Percentiles rank a stretch among this genome's conserved stretches.
Evolutionary conservation across 1,139 yeast species (phyloP).

Genomic region (Suhomyces kunorum): DNA sequence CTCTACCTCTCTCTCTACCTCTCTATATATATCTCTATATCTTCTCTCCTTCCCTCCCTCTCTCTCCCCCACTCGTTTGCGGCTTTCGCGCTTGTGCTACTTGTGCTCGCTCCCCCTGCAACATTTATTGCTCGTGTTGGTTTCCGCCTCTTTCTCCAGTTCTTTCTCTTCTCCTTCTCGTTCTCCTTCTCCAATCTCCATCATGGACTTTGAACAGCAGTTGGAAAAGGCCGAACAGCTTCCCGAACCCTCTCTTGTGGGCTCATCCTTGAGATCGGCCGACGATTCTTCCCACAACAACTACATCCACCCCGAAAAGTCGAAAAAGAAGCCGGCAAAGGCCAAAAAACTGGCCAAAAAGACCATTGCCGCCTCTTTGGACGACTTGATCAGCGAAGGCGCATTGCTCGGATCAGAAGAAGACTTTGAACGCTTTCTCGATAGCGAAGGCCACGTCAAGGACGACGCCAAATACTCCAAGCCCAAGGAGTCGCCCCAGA

Average conservation of each 20-base stretch:
- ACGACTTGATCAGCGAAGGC: conserved; percentile 60
- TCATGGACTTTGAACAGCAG: conserved; percentile 58
- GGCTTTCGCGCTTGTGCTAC: not conserved
- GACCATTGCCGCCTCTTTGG: conserved; percentile 49
- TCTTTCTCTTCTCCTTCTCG: not conserved
- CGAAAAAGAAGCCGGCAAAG: conserved; percentile 16
- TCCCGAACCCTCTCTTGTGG: conserved; percentile 57
- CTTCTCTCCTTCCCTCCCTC: not conserved
- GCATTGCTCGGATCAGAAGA: conserved; percentile 61
- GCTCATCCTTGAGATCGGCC: conserved; percentile 54
- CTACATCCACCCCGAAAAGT: conserved; percentile 48
- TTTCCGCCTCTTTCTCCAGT: not conserved
- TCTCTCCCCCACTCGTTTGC: not conserved
- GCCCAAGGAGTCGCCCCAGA: conserved; percentile 7
- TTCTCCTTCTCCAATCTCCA: not conserved
- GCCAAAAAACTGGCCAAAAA: conserved; percentile 15
- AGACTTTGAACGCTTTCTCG: conserved; percentile 53
- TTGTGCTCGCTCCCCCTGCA: not conserved
- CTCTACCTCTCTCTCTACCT: not conserved
- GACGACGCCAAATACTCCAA: conserved; percentile 39
- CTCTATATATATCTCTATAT: too few relatives aligned
- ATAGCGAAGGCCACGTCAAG: conserved; percentile 53
- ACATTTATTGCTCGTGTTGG: conserved; percentile 1
- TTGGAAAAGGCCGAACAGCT: conserved; percentile 57
- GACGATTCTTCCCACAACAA: conserved; percentile 50